Evolutionary conservation across 1,284 basidiomycete genomes (phyloP).

Genomic region (Ceratobasidium sp.): DNA sequence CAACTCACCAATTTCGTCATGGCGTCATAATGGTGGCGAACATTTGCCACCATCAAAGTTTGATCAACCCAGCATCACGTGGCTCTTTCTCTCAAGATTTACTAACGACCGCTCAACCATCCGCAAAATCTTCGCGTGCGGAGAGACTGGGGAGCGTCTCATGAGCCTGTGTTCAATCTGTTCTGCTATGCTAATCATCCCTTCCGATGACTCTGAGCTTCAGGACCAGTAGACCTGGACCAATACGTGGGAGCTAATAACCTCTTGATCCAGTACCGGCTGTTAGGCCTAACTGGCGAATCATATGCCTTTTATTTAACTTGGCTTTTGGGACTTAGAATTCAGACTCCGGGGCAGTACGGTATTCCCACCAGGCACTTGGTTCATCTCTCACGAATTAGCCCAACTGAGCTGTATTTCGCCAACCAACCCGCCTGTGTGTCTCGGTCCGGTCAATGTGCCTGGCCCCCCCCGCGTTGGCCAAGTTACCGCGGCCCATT

Average conservation of each 20-base stretch:
- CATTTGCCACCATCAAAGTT: background rate
- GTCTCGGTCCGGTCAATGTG: background rate
- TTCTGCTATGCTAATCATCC: too few species aligned
- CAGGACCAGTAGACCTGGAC: too few species aligned
- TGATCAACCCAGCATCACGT: background rate
- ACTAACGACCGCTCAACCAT: too few species aligned
- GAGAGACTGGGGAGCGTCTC: too few species aligned
- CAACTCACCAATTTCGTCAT: too few species aligned
- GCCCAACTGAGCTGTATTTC: conserved; percentile 10
- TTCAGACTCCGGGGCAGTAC: background rate
- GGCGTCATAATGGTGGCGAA: background rate
- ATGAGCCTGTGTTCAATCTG: too few species aligned
- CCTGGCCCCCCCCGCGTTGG: background rate
- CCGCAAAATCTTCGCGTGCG: too few species aligned
- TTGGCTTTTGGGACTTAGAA: background rate
- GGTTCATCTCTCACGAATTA: conserved; percentile 20
- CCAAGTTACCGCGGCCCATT: conserved; percentile 38
- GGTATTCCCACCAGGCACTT: conserved; percentile 26
- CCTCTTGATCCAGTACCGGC: background rate
- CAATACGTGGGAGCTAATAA: background rate
- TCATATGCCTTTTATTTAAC: conserved; percentile 4
- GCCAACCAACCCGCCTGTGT: background rate
- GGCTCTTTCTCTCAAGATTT: background rate
- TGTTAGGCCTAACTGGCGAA: background rate
- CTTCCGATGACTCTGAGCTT: too few species aligned